Evolutionary conservation across 116 monocot species (phyloP).

Genomic region (Dioscorea cayenensis): DNA sequence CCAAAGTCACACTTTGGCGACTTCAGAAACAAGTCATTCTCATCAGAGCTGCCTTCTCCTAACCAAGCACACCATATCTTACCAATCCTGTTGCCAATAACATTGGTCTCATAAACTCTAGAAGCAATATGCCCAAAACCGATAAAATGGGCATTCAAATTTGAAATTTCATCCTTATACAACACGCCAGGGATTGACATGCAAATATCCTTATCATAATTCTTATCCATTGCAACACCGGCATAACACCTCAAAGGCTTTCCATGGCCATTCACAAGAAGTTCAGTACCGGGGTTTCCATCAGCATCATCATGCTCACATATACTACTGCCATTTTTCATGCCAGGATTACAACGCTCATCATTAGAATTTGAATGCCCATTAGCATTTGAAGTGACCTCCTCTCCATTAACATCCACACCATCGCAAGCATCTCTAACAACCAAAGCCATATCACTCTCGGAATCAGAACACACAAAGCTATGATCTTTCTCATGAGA

Average conservation of each 20-base stretch:
- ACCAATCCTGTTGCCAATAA: constrained; percentile 17
- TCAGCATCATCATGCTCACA: background rate
- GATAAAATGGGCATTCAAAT: constrained; percentile 25
- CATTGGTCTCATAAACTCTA: constrained; percentile 25
- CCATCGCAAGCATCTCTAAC: constrained; percentile 2
- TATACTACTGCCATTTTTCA: background rate
- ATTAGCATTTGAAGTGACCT: constrained; percentile 20
- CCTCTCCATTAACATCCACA: constrained; percentile 21
- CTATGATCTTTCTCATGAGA: constrained; percentile 12
- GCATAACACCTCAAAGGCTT: background rate
- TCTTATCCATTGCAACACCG: background rate
- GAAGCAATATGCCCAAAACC: constrained; percentile 61
- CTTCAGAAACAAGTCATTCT: constrained; percentile 4
- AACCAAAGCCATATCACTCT: constrained; percentile 15
- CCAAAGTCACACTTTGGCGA: constrained; percentile 58
- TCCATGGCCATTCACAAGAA: constrained; percentile 1
- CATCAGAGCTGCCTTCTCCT: constrained; percentile 35
- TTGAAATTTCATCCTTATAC: constrained; percentile 30
- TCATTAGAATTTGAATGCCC: background rate
- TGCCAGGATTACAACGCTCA: background rate
- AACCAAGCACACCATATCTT: constrained; percentile 94
- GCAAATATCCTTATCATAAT: constrained; percentile 7
- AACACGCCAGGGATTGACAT: constrained; percentile 35
- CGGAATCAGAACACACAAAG: constrained; percentile 2
- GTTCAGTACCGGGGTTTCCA: background rate